phyloP scores from a whole-genome alignment of 2,329 filamentous ascomycete genomes.

The Colletotrichum brevisporum region DNA sequence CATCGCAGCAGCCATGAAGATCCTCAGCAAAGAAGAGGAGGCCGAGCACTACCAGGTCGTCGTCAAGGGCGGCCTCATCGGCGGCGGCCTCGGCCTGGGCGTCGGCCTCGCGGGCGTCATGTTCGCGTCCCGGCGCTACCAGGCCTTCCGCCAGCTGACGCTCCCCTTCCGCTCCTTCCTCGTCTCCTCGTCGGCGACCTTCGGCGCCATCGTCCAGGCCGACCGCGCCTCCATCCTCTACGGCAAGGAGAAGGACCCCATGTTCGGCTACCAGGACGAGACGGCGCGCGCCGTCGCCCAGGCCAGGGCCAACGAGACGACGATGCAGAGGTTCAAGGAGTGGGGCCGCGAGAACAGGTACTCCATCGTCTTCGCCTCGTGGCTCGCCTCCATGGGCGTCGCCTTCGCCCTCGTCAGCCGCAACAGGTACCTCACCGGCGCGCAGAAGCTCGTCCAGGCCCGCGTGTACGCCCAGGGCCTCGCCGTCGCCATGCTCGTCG shows the following conservation, averaged over 20 bases:
- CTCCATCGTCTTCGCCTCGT: conserved; percentile 84
- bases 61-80: conserved; percentile 82
- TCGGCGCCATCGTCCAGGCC: conserved; percentile 88
- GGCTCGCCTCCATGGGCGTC: conserved; percentile 84
- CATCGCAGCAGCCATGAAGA: conserved; percentile 79
- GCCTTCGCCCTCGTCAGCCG: conserved; percentile 83
- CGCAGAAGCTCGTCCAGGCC: conserved; percentile 94
- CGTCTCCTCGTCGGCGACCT: conserved; percentile 84
- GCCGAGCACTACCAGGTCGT: conserved; percentile 85
- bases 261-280: conserved; percentile 75
- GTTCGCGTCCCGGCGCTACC: conserved; percentile 78
- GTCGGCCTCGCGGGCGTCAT: conserved; percentile 78
- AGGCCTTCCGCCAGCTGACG: conserved; percentile 84
- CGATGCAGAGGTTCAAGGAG: conserved; percentile 73
- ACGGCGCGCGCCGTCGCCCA: conserved; percentile 69
- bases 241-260: conserved; percentile 79
- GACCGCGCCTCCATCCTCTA: conserved; percentile 77
- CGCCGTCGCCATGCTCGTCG: conserved; percentile 86
- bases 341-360: conserved; percentile 89
- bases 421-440: conserved; percentile 79
- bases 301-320: conserved; percentile 68
- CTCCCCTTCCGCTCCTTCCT: conserved; percentile 94
- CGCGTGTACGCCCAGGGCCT: conserved; percentile 94
- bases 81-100: conserved; percentile 77
- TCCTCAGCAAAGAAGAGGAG: conserved; percentile 95